Base-by-base conservation (phyloP, 139 green algal species). In the Limnomonas spitsbergensis region DNA sequence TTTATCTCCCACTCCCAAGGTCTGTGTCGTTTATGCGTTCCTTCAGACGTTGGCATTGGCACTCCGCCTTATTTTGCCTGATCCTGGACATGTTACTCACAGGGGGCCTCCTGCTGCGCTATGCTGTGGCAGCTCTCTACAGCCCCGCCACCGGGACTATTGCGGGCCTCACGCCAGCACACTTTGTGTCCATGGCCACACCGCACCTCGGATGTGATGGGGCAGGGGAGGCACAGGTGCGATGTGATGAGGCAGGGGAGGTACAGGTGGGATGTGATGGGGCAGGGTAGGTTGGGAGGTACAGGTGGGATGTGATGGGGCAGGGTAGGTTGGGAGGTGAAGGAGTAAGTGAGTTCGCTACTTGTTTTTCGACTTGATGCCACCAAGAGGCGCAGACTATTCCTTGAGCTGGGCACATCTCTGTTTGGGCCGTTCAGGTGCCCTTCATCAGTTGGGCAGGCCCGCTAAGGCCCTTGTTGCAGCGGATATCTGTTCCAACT, bases 171-270 rank as follows among this genome's bases (percentile, higher is more conserved):
- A 27, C 71, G 26, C 91, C 93, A 14, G 66, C 29, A 6, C 93
- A 97, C 83, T 96, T 93, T 77, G 73, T 96, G 14, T 89, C 83
- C 0, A 73, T 97, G 42, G 93, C 93, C 9, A 95, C 93, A 0
- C 93, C 93, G 0, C 93, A 97, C 81, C 66, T 92, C 54, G 93
- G 93, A 6, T 96, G 91, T 77, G 88, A 91, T 35, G 81, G 69
- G 1, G 76, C 87, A 2, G 81, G 84, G 9, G 69, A 89, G 3
- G 81, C 90, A 2, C 89, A 95, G 87, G 88, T 94, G 37, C 24
- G 69, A 61, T 20, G 14, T 29, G 20, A 2, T 31, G 40, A 34
- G 67, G 67, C 24, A 36, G 31, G 61, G 24, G 6, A 71, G 6
- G 14, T 29, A 20, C 14, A 14, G 14, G 47, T 20, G 14, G 47